Conservation (phyloP, 2,329 filamentous ascomycete species). For the Spiromastix sp. region DNA sequence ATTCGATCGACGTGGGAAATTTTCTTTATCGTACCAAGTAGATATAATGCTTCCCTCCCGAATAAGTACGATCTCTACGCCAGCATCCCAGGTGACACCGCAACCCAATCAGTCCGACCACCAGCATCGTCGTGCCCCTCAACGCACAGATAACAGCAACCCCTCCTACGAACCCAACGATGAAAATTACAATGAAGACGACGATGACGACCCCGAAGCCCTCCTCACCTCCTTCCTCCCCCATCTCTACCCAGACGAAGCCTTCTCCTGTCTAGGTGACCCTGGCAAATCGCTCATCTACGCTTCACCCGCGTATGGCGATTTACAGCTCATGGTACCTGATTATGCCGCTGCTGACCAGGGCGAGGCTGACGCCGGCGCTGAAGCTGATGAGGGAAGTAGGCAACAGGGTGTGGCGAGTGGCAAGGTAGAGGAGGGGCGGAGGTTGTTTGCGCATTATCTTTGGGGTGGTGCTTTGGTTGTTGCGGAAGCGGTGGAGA, state of each 20-base stretch:
- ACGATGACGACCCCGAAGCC: slow-evolving; percentile 35
- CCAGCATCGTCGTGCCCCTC: not conserved
- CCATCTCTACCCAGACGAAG: slow-evolving; percentile 46
- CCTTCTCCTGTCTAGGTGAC: slow-evolving; percentile 44
- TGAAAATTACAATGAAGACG: slow-evolving; percentile 10
- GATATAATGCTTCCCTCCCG: slow-evolving; percentile 8
- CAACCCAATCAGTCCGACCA: not conserved
- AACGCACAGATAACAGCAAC: not conserved
- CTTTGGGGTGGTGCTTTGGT: slow-evolving; percentile 46
- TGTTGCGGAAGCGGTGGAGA: slow-evolving; percentile 30
- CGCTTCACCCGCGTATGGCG: slow-evolving; percentile 30
- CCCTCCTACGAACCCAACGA: slow-evolving; percentile 10
- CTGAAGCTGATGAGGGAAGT: too few species aligned
- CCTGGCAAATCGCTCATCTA: slow-evolving; percentile 43
- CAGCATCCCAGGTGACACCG: too few species aligned
- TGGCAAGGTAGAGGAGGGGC: slow-evolving; percentile 31
- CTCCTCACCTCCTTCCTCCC: slow-evolving; percentile 45
- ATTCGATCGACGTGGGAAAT: too few species aligned
- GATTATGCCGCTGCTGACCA: slow-evolving; percentile 31
- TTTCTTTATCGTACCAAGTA: not conserved
- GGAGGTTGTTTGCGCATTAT: slow-evolving; percentile 48
- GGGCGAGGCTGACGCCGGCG: slow-evolving; percentile 11
- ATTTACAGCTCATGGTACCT: slow-evolving; percentile 31
- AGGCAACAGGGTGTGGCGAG: slow-evolving; percentile 6
- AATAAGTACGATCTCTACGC: slow-evolving; percentile 6